Conservation (phyloP, 306 rosid genomes). For the Rosa lucieae region DNA sequence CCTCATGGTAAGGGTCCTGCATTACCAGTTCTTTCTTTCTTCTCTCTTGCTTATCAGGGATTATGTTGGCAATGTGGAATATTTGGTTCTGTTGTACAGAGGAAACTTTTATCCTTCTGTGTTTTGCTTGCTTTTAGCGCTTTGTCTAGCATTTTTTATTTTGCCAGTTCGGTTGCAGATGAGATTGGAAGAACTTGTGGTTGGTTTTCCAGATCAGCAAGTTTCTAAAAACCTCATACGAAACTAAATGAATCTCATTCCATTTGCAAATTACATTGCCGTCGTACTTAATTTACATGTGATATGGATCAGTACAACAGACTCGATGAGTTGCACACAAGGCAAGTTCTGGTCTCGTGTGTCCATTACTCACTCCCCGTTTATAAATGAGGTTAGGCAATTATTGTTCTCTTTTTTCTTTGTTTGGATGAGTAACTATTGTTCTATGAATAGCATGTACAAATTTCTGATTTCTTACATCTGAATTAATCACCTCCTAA, state of each 20-base stretch:
- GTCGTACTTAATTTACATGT: constrained; percentile 15
- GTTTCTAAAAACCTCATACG: no score
- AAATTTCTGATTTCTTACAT: constrained; percentile 12
- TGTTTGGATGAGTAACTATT: background rate
- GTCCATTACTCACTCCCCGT: background rate
- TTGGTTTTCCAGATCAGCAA: background rate
- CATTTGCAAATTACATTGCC: constrained; percentile 3
- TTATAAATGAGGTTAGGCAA: background rate
- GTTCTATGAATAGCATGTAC: constrained; percentile 27
- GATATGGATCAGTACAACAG: background rate
- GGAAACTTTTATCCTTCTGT: no score
- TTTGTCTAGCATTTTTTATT: no score
- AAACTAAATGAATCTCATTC: no score
- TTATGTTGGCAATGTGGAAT: no score
- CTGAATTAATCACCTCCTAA: constrained; percentile 19
- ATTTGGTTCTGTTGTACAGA: no score
- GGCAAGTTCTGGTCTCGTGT: background rate
- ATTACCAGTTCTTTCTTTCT: no score
- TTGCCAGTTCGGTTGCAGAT: no score
- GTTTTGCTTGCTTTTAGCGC: no score
- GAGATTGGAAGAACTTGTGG: no score
- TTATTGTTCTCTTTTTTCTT: background rate
- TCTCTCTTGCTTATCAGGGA: no score
- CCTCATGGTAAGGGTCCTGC: no score
- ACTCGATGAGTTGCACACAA: background rate